Evolutionary conservation across 2,329 filamentous ascomycete species (phyloP).

Genomic region (Diaporthe aspalathi): DNA sequence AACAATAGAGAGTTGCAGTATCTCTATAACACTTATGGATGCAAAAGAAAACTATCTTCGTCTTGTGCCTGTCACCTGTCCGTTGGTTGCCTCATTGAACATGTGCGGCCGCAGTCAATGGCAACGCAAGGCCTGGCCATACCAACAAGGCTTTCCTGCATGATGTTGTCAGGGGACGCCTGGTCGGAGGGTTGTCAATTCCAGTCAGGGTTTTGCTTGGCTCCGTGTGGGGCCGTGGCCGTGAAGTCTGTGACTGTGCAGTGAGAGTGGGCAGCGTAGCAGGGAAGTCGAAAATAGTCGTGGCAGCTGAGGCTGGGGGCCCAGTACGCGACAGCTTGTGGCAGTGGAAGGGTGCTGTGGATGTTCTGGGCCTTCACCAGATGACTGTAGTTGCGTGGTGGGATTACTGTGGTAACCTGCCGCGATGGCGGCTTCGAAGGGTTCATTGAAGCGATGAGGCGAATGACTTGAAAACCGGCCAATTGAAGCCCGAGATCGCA

Average conservation of each 20-base stretch:
- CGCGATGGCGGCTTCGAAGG: too few species aligned
- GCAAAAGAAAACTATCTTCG: neutral
- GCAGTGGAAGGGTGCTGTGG: neutral
- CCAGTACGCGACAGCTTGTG: neutral
- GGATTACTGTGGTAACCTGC: neutral
- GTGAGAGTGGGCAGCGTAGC: neutral
- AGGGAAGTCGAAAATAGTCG: neutral
- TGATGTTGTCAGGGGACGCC: neutral
- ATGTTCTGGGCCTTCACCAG: neutral
- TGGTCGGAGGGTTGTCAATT: constrained; percentile 1
- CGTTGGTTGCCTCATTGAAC: neutral
- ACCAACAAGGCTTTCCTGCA: neutral
- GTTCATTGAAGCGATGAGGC: too few species aligned
- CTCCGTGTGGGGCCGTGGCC: constrained; percentile 2
- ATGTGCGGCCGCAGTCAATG: neutral
- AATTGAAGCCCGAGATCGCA: too few species aligned
- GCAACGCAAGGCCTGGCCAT: neutral
- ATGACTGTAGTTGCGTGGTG: neutral
- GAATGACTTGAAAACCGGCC: too few species aligned
- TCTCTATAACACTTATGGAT: neutral
- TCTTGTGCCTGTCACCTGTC: neutral
- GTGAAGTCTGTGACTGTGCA: neutral
- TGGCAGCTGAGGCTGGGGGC: constrained; percentile 1
- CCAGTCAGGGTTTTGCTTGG: constrained; percentile 7
- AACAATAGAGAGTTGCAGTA: too few species aligned